Conservation (phyloP, 2,329 filamentous ascomycete species). For the Diaporthe helianthi region DNA sequence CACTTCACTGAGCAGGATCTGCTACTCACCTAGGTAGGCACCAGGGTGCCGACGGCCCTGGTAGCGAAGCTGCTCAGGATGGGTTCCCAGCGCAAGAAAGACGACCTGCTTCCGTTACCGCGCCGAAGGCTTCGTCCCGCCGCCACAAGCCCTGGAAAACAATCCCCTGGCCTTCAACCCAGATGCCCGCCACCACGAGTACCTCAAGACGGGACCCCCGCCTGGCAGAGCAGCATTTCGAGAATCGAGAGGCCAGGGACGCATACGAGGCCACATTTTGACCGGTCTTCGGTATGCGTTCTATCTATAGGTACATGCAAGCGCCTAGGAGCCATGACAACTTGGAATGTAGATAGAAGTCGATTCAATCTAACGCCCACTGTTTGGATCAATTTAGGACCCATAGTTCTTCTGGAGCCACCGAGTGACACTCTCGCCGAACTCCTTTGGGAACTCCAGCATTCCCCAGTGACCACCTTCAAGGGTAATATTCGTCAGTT, state of each 20-base stretch:
- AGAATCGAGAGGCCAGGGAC: slow-evolving; percentile 43
- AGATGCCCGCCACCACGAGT: not conserved
- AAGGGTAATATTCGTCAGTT: slow-evolving; percentile 38
- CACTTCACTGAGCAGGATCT: not conserved
- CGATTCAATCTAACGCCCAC: not conserved
- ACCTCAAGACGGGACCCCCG: not conserved
- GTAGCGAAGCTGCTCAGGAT: not conserved
- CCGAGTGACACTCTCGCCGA: slow-evolving; percentile 35
- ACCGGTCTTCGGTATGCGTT: no score
- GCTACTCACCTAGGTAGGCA: no score
- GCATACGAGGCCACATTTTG: slow-evolving; percentile 51
- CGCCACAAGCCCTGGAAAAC: not conserved
- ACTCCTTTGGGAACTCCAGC: slow-evolving; percentile 41
- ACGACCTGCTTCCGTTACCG: not conserved
- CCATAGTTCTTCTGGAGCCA: slow-evolving; percentile 25
- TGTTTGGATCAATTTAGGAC: not conserved
- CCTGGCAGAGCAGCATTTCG: not conserved
- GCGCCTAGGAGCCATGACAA: not conserved
- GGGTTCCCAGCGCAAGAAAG: not conserved
- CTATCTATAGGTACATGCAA: not conserved
- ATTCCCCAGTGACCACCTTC: slow-evolving; percentile 43
- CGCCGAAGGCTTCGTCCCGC: not conserved
- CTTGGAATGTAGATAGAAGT: not conserved
- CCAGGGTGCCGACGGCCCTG: not conserved
- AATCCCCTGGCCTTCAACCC: slow-evolving; percentile 15